These are phyloP conservation scores for Colletotrichum sp. DNA, from an alignment of 2,329 filamentous ascomycete genomes.

Conservation along the genomic window DNA sequence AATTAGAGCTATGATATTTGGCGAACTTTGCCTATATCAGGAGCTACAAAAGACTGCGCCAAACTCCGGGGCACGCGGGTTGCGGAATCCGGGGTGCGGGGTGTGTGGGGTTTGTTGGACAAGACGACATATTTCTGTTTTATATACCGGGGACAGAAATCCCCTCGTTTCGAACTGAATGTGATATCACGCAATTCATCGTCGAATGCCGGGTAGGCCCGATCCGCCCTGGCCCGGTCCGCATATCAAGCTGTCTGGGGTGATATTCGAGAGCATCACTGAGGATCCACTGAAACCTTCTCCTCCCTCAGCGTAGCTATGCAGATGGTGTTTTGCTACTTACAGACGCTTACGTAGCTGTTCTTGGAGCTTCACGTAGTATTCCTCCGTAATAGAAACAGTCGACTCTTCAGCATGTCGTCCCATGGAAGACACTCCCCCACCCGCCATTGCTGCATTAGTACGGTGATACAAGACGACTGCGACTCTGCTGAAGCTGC, in stretches of 20 bases:
- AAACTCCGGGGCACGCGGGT: background rate
- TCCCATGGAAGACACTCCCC: background rate
- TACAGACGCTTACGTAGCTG: background rate
- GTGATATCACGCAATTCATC: background rate
- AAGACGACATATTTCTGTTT: background rate
- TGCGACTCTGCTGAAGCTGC: background rate
- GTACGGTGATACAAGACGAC: background rate
- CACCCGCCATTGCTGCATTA: background rate
- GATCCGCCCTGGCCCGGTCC: background rate
- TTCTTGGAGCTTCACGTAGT: background rate
- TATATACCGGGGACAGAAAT: background rate
- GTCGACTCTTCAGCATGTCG: background rate
- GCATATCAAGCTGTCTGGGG: background rate
- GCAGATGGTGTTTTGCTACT: background rate
- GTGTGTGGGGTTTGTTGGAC: background rate
- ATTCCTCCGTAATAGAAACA: background rate
- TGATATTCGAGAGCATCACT: background rate
- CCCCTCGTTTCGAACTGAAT: background rate
- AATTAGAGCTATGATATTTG: background rate
- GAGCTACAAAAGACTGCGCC: accelerated
- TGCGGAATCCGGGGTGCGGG: background rate
- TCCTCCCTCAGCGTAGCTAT: background rate
- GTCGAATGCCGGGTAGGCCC: background rate
- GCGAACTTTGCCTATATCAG: accelerated
- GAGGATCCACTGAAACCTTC: background rate